A percentile compares a stretch with the other conserved stretches of the same genome.
Evolutionary conservation across 2,329 filamentous ascomycete genomes (phyloP).

Genomic region (Xylaria sp.): DNA sequence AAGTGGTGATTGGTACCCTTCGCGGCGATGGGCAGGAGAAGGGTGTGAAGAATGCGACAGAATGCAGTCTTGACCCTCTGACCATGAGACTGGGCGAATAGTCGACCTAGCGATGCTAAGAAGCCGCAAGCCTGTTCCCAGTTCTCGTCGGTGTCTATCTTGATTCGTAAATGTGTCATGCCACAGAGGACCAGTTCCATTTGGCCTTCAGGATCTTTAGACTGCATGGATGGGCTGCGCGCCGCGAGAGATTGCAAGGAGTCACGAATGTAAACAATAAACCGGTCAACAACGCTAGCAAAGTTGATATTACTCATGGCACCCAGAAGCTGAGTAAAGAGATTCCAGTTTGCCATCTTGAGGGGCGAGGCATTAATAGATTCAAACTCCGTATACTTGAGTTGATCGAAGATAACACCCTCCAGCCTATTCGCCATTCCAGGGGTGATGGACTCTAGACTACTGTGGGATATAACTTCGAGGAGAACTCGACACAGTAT

Average conservation of each 20-base stretch:
- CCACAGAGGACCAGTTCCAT: constrained; percentile 83
- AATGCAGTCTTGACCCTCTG: constrained; percentile 90
- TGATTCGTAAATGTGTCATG: constrained; percentile 83
- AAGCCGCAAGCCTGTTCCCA: constrained; percentile 91
- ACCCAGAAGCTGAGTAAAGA: constrained; percentile 89
- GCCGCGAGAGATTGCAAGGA: constrained; percentile 69
- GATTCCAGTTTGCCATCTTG: constrained; percentile 89
- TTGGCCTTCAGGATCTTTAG: constrained; percentile 68
- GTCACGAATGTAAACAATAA: constrained; percentile 71
- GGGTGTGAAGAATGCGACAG: constrained; percentile 81
- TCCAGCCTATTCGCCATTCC: constrained; percentile 95
- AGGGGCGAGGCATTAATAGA: constrained; percentile 71
- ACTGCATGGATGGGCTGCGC: constrained; percentile 57
- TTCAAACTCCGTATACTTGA: constrained; percentile 82
- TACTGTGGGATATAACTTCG: constrained; percentile 90
- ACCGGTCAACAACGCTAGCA: constrained; percentile 72
- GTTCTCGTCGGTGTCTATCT: constrained; percentile 62
- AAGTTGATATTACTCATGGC: constrained; percentile 95
- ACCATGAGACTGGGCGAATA: constrained; percentile 82
- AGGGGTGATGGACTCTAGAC: constrained; percentile 69
- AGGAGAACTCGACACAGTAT: constrained; percentile 90
- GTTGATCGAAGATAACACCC: constrained; percentile 91
- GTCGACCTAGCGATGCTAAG: constrained; percentile 70
- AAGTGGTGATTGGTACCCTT: constrained; percentile 71
- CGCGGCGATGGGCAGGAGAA: constrained; percentile 81